Evolutionary conservation across 2,329 filamentous ascomycete species (phyloP).

Genomic region (Apiospora phragmitis): DNA sequence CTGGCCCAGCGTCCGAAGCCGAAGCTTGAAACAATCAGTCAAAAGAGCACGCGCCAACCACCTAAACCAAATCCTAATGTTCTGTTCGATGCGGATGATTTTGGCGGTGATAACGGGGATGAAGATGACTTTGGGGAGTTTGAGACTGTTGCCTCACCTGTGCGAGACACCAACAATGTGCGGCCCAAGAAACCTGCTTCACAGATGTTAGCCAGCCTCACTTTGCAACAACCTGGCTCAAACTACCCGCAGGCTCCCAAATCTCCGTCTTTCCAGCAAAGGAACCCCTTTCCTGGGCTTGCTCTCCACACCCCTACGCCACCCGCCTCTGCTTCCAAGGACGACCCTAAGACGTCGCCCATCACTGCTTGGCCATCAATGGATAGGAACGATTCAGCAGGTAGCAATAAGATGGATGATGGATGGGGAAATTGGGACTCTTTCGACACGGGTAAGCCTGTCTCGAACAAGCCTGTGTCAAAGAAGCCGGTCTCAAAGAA

Average conservation of each 20-base stretch:
- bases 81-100: conserved; percentile 66
- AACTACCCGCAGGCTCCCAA: conserved; percentile 49
- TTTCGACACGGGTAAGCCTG: conserved; percentile 19
- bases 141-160: conserved; percentile 44
- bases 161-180: conserved; percentile 25
- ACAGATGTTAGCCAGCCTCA: conserved; percentile 22
- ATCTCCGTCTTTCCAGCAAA: conserved; percentile 53
- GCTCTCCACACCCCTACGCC: conserved; percentile 45
- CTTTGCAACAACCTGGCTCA: conserved; percentile 30
- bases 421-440: conserved; percentile 27
- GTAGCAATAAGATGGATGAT: background rate
- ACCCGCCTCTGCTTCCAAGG: conserved; percentile 31
- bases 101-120: conserved; percentile 42
- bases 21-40: background rate
- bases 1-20: background rate
- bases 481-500: background rate
- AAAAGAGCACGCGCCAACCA: conserved; percentile 11
- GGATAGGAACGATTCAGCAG: conserved; percentile 18
- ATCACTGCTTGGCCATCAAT: conserved; percentile 48
- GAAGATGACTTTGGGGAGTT: conserved; percentile 64
- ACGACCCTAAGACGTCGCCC: conserved; percentile 37
- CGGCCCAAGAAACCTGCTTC: conserved; percentile 23
- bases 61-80: conserved; percentile 45
- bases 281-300: conserved; percentile 53
- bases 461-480: conserved; percentile 5